Base-by-base conservation (phyloP, 805 yeast genomes). In the Ogataea henricii region DNA sequence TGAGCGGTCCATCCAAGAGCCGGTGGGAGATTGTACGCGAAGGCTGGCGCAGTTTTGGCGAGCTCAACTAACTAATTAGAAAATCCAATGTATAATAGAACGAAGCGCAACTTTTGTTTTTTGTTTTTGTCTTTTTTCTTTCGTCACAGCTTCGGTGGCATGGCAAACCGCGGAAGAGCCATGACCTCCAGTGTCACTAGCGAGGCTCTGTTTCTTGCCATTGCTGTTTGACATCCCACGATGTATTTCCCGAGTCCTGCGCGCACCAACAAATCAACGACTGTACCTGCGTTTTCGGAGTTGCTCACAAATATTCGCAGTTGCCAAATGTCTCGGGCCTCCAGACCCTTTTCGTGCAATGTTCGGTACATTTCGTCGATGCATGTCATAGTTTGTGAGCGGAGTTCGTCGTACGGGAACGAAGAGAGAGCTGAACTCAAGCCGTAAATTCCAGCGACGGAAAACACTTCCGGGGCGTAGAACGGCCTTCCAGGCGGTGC, bases 1-100 rank as follows among this genome's bases (percentile, higher is more conserved):
- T 18, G 20, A 29, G 32, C 30, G 23, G 6, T 14, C 27, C 18
- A 13, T 17, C 21, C 4, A 37, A 37, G 14, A 47, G 54, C 8
- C 71, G 68, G 43, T 82, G 82, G 78, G 85, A 79, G 54, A 63
- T 87, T 14, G 73, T 82, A 1, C 70, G 87, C 43, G 88, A 82
- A 52, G 86, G 89, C 7, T 87, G 94, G 94, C 72, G 87, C 54
- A 69, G 77, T 23, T 71, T 82, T 50, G 79, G 73, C 18, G 73
- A 70, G 27, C 54, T 69, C 44, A 49, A 60, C 36, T 65, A 57
- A 30, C 18, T 39, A 17, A 27, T 4, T 6, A 4, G 13, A 26
- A 22, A 36, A 30, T n/a, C 14, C 25, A 32, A 35, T 43, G 46
- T 43, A 43, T 43, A 43, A 16, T 42, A 42, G n/a, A 30, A 9